Evolutionary conservation across 192 early-diverging fungal genomes (phyloP).

Genomic region (Cetraspora pellucida): DNA sequence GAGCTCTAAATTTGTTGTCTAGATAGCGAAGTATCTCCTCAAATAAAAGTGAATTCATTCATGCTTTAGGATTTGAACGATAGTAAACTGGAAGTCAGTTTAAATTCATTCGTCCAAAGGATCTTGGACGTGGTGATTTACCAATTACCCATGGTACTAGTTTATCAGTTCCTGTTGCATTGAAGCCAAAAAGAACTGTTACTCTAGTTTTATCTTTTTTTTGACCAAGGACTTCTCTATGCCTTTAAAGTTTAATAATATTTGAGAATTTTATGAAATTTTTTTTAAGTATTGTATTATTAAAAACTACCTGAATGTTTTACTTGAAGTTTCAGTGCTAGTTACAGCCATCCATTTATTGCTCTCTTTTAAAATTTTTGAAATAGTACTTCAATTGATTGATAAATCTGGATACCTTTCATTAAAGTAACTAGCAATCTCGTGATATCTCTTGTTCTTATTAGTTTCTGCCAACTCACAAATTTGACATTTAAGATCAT

Average conservation of each 20-base stretch:
- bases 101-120: conserved; percentile 4
- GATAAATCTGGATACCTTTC: no score
- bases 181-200: conserved; percentile 5
- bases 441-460: no score
- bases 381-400: no score
- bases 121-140: neutral
- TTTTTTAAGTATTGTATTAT: no score
- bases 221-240: neutral
- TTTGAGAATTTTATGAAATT: no score
- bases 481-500: no score
- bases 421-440: neutral
- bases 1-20: conserved; percentile 1
- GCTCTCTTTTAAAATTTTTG: no score
- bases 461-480: no score
- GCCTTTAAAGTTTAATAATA: no score
- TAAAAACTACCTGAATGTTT: no score
- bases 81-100: neutral
- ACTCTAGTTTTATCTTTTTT: conserved; percentile 19
- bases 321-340: no score
- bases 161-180: conserved; percentile 12
- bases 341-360: no score
- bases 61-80: conserved; percentile 10
- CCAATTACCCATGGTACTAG: neutral
- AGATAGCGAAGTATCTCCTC: neutral
- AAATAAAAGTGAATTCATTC: conserved; percentile 14